Evolutionary conservation across 768 basidiomycete species (phyloP), one percentile per base, ranked within the genome.

Genomic region (Pleurotus eryngii): DNA sequence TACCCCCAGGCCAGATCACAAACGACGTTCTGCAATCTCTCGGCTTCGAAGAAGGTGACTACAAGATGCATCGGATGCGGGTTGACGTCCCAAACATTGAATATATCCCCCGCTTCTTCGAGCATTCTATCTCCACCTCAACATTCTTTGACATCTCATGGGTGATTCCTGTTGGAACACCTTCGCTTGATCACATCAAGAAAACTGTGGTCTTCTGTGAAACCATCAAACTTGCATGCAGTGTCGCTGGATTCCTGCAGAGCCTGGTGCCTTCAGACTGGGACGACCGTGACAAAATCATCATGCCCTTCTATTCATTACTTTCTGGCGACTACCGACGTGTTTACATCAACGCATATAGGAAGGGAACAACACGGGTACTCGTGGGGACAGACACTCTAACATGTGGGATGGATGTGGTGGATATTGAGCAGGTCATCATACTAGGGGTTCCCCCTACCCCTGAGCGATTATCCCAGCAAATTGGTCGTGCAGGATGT

Each of bases 351-450:
- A 30, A 1, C 1, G 30, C 30, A 8, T 30, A 30, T 30, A 30
- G 30, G 7, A 37, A 9, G 7, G 30, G 22, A 2, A 37, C 15
- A 15, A 20, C 27, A 24, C 49, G n/a, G 5, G 15, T 35, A 11
- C 22, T 50, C 1, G 30, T 50, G 9, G 30, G 49, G 11, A 50
- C 49, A 5, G 30, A 50, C 3, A 30, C 26, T 1, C 45, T 35
- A 12, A 59, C 65, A 51, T 61, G 63, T 63, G 61, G 53, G 48
- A 57, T 1, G 42, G 51, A 56, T 58, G 58, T 18, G 30, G 39
- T 11, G 39, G 59, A 38, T 49, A 58, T 35, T 40, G 51, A 47
- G 67, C 67, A 26, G 61, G 66, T 65, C 1, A 30, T 30, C 7
- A 30, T 30, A 30, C 8, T 30, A 30, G 30, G 30, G 1, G 30